Conservation (phyloP, 2,329 filamentous ascomycete genomes). For the Arachnopeziza araneosa region DNA sequence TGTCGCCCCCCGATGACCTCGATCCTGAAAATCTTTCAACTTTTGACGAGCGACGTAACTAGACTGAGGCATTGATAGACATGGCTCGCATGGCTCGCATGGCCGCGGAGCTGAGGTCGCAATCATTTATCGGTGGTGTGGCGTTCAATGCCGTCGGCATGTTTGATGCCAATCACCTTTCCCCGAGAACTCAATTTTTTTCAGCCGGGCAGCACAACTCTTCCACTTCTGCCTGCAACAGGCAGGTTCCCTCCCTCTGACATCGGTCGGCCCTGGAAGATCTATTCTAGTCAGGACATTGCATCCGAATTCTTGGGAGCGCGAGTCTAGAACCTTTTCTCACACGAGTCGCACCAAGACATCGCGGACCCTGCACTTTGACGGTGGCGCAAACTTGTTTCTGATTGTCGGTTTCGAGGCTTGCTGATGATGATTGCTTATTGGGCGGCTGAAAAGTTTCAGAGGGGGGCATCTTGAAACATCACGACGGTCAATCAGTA, state of each 20-base stretch:
- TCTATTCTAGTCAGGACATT: background rate
- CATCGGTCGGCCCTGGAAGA: background rate
- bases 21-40: background rate
- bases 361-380: background rate
- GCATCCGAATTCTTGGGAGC: background rate
- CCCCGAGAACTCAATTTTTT: background rate
- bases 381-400: background rate
- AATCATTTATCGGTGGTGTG: background rate
- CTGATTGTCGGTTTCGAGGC: background rate
- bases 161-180: background rate
- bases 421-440: background rate
- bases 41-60: background rate
- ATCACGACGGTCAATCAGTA: background rate
- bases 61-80: background rate
- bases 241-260: background rate
- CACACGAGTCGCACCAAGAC: background rate
- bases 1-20: background rate
- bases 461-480: background rate
- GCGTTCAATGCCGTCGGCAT: background rate
- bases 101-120: background rate
- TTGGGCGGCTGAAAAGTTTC: background rate
- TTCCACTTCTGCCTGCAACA: background rate
- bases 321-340: background rate
- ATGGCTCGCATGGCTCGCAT: background rate
- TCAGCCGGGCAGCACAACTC: background rate